Evolutionary conservation across 2,329 filamentous ascomycete genomes (phyloP).

Genomic region (Aspergillus uvarum): DNA sequence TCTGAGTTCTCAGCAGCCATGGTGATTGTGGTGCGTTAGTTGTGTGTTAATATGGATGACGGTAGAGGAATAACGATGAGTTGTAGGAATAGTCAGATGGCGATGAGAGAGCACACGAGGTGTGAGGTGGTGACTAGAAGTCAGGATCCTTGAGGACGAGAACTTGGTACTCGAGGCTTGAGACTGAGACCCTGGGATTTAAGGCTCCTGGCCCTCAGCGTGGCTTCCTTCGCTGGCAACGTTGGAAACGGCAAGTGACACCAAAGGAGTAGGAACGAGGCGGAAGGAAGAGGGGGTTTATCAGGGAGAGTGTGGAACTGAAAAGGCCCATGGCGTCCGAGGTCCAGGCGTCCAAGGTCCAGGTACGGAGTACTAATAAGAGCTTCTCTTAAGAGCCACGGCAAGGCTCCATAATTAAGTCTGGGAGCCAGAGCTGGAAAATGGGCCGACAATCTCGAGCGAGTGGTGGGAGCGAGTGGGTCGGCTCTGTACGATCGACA

Average conservation of each 20-base stretch:
- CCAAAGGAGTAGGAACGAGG: background rate
- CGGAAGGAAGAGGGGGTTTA: background rate
- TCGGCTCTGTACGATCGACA: background rate
- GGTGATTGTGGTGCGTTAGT: background rate
- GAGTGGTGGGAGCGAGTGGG: background rate
- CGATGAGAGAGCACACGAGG: background rate
- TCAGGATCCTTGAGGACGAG: background rate
- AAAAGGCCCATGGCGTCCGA: too few relatives aligned
- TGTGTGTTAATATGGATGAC: background rate
- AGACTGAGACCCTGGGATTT: background rate
- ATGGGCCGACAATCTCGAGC: background rate
- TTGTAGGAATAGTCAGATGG: background rate
- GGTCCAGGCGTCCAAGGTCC: background rate
- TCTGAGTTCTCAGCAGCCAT: conserved; percentile 25
- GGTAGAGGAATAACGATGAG: background rate
- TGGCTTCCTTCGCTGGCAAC: background rate
- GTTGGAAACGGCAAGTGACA: background rate
- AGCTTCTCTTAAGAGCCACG: background rate
- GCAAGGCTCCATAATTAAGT: background rate
- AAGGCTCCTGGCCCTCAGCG: background rate
- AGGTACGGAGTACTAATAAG: background rate
- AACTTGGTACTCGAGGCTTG: background rate
- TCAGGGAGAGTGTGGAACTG: too few relatives aligned
- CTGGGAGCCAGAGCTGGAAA: background rate
- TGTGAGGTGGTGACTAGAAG: background rate